Conservation (phyloP, 345 rosid genomes). For the Sonneratia caseolaris region DNA sequence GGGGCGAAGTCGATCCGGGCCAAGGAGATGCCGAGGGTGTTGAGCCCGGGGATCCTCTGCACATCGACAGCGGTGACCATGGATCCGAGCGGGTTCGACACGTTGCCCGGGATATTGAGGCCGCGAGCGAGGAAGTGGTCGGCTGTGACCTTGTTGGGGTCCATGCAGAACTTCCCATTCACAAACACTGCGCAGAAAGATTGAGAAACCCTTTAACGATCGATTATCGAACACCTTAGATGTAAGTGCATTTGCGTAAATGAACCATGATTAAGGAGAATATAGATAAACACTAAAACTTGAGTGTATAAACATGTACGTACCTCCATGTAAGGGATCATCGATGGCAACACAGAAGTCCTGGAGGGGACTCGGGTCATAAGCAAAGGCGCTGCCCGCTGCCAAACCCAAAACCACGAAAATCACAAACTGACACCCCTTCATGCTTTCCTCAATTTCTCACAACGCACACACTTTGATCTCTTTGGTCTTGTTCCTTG, state of each 20-base stretch:
- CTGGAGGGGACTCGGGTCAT: conserved; percentile 20
- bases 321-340: neutral
- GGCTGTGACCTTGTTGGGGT: conserved; percentile 7
- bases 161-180: conserved; percentile 17
- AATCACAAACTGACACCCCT: too few relatives aligned
- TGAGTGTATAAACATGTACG: too few relatives aligned
- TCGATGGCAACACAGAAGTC: conserved; percentile 22
- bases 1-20: conserved; percentile 12
- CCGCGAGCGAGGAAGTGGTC: conserved; percentile 11
- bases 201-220: neutral
- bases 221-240: too few relatives aligned
- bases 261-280: too few relatives aligned
- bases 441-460: too few relatives aligned
- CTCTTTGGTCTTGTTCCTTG: too few relatives aligned
- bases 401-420: too few relatives aligned
- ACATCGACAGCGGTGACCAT: conserved; percentile 5
- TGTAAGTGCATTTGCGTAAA: too few relatives aligned
- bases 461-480: too few relatives aligned
- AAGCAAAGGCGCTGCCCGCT: conserved; percentile 7
- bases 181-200: conserved; percentile 8
- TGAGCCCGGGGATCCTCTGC: conserved; percentile 12
- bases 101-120: conserved; percentile 10
- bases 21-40: conserved; percentile 16
- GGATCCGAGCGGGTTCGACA: conserved; percentile 12
- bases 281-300: too few relatives aligned